These are phyloP conservation scores for Hippophae gyantsensis DNA, from an alignment of 306 rosid species.

Conservation along the genomic window DNA sequence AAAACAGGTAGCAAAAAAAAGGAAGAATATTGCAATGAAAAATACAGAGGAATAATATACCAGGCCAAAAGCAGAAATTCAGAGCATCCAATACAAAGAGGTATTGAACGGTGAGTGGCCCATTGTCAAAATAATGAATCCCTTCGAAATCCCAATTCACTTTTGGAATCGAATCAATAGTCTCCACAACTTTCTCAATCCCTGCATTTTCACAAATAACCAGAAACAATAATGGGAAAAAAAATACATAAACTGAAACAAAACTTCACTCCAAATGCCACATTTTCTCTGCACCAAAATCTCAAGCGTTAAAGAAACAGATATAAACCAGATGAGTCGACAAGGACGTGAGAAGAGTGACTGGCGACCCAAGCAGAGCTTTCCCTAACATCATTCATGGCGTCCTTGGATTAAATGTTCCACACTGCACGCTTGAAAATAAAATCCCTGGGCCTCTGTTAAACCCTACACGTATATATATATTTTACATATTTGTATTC, in stretches of 20 bases:
- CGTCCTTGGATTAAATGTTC: background rate
- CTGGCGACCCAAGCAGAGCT: constrained; percentile 93
- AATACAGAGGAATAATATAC: constrained; percentile 20
- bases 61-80: constrained; percentile 98
- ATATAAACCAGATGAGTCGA: constrained; percentile 62
- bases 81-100: constrained; percentile 77
- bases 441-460: background rate
- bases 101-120: constrained; percentile 91
- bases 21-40: background rate
- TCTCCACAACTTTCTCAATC: constrained; percentile 66
- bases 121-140: constrained; percentile 88
- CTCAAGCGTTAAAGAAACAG: background rate
- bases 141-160: constrained; percentile 97
- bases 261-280: background rate
- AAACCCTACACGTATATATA: background rate
- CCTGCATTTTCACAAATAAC: constrained; percentile 29
- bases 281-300: background rate
- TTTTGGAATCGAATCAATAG: constrained; percentile 63
- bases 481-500: too few relatives aligned
- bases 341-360: constrained; percentile 64
- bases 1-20: background rate
- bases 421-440: too few relatives aligned
- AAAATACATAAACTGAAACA: too few relatives aligned
- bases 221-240: background rate
- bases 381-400: constrained; percentile 83